phyloP scores from a whole-genome alignment of 1,139 yeast genomes.

The Trichomonascaceae sp. region DNA sequence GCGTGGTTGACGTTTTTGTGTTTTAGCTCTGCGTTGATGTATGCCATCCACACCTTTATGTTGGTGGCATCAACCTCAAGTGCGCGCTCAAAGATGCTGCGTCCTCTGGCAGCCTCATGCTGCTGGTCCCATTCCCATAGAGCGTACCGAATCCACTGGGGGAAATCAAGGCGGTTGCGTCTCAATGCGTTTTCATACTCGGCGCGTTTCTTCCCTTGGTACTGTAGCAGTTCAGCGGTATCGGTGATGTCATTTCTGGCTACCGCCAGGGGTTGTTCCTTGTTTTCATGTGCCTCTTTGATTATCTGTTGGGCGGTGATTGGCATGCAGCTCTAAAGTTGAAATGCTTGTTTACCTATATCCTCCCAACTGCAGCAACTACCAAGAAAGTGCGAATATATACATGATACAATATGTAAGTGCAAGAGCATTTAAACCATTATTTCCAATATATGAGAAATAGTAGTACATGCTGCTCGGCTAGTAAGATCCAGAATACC shows the following conservation, averaged over 20 bases:
- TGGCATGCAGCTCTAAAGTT: no score
- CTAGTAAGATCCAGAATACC: no score
- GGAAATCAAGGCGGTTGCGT: constrained; percentile 64
- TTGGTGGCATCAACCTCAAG: constrained; percentile 59
- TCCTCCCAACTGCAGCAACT: no score
- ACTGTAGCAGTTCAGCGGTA: constrained; percentile 64
- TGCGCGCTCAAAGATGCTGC: constrained; percentile 84
- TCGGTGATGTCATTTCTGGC: constrained; percentile 48
- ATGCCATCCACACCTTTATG: constrained; percentile 78
- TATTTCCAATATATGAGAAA: no score
- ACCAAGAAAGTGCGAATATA: no score
- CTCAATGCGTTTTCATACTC: constrained; percentile 81
- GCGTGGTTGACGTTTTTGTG: constrained; percentile 76
- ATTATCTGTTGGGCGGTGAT: constrained; percentile 45
- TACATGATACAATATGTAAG: no score
- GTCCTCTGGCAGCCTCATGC: constrained; percentile 60
- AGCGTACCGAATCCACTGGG: constrained; percentile 92
- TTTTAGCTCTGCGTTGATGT: constrained; percentile 65
- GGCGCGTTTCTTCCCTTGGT: constrained; percentile 60
- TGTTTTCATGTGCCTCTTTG: constrained; percentile 40
- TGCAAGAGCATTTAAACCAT: no score
- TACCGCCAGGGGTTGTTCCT: constrained; percentile 30
- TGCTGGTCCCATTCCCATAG: constrained; percentile 73
- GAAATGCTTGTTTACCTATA: no score
- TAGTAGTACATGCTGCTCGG: no score